Evolutionary conservation across 495 filamentous ascomycete species (phyloP).

Genomic region (Lichenothelia convexa): DNA sequence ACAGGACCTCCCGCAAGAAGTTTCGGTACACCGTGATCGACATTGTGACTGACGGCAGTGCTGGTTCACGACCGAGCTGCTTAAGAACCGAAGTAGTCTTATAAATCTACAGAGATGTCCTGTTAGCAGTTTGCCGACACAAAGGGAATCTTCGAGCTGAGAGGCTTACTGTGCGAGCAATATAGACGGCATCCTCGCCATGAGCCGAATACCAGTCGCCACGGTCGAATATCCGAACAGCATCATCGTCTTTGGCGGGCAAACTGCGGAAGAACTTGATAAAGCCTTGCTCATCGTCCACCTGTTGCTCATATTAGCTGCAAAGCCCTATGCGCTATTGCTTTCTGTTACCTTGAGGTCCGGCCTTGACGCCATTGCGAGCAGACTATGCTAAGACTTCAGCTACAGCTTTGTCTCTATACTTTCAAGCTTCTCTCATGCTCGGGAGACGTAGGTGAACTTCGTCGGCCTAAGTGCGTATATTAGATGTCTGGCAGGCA

Average conservation of each 20-base stretch:
- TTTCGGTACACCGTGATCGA: conserved; percentile 85
- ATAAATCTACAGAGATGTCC: conserved; percentile 42
- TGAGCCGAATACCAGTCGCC: conserved; percentile 93
- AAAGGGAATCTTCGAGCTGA: background rate
- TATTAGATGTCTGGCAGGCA: too few species aligned
- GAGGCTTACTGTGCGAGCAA: conserved; percentile 54
- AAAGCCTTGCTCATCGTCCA: conserved; percentile 92
- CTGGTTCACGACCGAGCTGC: conserved; percentile 66
- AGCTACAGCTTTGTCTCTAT: background rate
- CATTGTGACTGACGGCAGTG: conserved; percentile 83
- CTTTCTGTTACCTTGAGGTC: too few species aligned
- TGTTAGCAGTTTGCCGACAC: background rate
- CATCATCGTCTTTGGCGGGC: conserved; percentile 45
- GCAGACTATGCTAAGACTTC: background rate
- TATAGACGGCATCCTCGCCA: conserved; percentile 80
- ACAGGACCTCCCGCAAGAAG: conserved; percentile 85
- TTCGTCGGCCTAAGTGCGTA: too few species aligned
- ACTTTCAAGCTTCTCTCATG: background rate
- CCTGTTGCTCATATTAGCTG: too few species aligned
- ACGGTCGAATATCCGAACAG: conserved; percentile 79
- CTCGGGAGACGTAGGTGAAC: too few species aligned
- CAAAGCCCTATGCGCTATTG: too few species aligned
- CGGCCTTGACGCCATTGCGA: conserved; percentile 66
- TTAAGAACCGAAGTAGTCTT: conserved; percentile 92
- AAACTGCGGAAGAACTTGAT: conserved; percentile 84